Evolutionary conservation across 2,329 filamentous ascomycete species (phyloP), one percentile per base, ranked within the genome.

Genomic region (Byssothecium circinans): DNA sequence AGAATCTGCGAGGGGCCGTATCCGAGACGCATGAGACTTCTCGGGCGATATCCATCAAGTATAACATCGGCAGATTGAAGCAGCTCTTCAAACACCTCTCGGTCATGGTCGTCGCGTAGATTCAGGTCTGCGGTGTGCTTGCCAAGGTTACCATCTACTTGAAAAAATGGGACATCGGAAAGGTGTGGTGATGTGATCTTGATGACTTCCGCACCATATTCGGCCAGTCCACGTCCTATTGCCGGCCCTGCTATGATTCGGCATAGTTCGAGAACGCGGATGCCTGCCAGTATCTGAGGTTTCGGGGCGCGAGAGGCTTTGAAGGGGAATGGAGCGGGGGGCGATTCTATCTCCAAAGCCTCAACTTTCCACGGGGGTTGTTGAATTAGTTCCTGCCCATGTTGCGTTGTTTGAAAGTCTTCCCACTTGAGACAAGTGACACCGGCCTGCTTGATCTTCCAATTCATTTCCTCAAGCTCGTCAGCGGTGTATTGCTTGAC

Each of bases 201-300:
- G 55, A 91, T 77, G 0, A 91, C 86, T 43, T 85, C 81, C 7
- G 87, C 87, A 2, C 88, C 88, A 62, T 89, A 86, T 52, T 88
- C 87, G n/a, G 84, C 86, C 0, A 91, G 77, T 1, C 84, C 84
- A 23, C 86, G 81, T 2, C 83, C 83, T 55, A 90, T 84, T 4
- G 84, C 82, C n/a, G 87, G 87, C 0, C 86, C 87, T 3, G 87
- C 87, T 53, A 91, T 89, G 60, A 90, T 84, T 33, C 87, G 83
- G 62, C 86, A 88, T 23, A 91, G 73, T 62, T 91, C 88, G 4
- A 91, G 77, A 5, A 91, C 86, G 54, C 85, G 86, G 65, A 90
- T 77, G 0, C 87, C 87, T 6, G 61, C 76, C 49, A 74, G 83
- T 58, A 57, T 67, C 36, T 71, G 60, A 37, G 68, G 61, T 45